Evolutionary conservation across 441 rosid genomes (phyloP).

Genomic region (Adansonia grandidieri): DNA sequence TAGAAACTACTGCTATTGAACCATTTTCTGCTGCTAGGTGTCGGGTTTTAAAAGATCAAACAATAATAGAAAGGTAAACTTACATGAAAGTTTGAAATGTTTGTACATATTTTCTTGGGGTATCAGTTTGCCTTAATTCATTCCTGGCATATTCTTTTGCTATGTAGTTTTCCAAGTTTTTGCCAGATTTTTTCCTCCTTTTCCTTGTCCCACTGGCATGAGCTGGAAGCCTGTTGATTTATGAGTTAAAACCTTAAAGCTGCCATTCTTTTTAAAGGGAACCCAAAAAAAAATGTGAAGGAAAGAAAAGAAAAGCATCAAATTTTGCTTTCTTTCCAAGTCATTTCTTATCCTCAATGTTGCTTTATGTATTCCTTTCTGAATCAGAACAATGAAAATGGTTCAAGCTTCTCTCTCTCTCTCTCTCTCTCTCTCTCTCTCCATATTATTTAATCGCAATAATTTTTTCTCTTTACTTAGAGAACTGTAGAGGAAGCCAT

Average conservation of each 20-base stretch:
- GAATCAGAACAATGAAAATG: not conserved
- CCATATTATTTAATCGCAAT: not conserved
- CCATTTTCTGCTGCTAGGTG: constrained; percentile 93
- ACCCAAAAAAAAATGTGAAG: not conserved
- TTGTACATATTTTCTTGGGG: not conserved
- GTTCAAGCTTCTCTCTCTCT: constrained; percentile 12
- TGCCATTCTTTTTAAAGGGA: not conserved
- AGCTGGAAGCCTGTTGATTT: constrained; percentile 7
- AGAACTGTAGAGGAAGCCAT: constrained; percentile 79
- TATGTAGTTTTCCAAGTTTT: not conserved
- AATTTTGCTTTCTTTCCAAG: not conserved
- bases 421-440: not conserved
- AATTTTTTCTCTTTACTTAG: constrained; percentile 40
- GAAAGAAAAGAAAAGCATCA: not conserved
- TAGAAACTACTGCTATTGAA: constrained; percentile 48
- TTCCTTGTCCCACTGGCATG: not conserved
- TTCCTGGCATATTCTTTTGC: not conserved
- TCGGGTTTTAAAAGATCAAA: constrained; percentile 67
- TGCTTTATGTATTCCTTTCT: constrained; percentile 18
- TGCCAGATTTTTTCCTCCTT: not conserved
- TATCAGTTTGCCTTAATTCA: constrained; percentile 13
- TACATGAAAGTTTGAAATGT: constrained; percentile 6
- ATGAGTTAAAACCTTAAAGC: not conserved
- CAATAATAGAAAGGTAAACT: constrained; percentile 68
- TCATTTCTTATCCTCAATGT: not conserved